phyloP scores from a whole-genome alignment of 306 rosid species.

The Malus asiatica region DNA sequence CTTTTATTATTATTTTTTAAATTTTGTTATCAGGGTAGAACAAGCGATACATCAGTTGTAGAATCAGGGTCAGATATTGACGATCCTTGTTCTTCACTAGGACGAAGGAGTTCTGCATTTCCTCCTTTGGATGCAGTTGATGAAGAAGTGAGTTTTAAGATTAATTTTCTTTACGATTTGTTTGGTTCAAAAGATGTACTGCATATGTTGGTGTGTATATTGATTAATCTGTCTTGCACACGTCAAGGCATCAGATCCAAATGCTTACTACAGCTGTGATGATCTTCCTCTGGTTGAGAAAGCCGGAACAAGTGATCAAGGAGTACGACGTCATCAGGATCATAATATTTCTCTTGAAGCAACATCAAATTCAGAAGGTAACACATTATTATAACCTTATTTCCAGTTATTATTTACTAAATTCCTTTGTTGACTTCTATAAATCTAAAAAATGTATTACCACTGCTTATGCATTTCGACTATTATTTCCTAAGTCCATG shows the following conservation, averaged over 20 bases:
- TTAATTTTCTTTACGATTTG: neutral
- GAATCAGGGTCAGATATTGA: conserved; percentile 77
- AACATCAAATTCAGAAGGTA: conserved; percentile 54
- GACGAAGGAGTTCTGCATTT: conserved; percentile 35
- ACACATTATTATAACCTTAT: conserved; percentile 9
- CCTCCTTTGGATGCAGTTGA: conserved; percentile 60
- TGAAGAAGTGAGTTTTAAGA: conserved; percentile 66
- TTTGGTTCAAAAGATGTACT: neutral
- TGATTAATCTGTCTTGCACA: conserved; percentile 20
- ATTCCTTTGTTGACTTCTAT: neutral
- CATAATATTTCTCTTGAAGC: conserved; percentile 27
- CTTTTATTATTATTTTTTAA: neutral
- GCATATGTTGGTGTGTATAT: neutral
- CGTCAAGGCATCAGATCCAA: conserved; percentile 47
- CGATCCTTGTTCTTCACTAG: conserved; percentile 54
- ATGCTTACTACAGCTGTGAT: conserved; percentile 73
- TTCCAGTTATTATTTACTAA: neutral
- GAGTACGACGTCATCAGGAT: conserved; percentile 18
- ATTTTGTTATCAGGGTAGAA: conserved; percentile 40
- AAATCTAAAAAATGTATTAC: neutral
- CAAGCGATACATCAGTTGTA: conserved; percentile 53
- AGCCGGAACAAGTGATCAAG: conserved; percentile 23
- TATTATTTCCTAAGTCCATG: neutral
- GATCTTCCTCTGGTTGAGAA: conserved; percentile 42
- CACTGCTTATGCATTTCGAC: neutral